Base-by-base conservation (phyloP, 2,329 filamentous ascomycete genomes). In the Fragosphaeria purpurea region DNA sequence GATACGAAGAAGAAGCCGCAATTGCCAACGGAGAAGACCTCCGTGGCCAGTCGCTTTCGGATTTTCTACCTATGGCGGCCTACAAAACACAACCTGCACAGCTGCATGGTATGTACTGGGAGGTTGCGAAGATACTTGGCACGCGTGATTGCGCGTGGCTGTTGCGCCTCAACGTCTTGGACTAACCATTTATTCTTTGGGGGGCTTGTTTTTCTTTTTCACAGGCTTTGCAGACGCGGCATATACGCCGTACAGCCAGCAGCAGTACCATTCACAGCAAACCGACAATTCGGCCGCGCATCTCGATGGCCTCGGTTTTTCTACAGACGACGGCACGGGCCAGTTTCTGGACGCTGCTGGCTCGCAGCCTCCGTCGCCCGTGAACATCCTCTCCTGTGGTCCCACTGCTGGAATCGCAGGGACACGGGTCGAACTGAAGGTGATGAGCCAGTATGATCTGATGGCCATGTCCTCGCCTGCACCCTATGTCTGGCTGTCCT, bases 51-150 rank as follows among this genome's bases (percentile, higher is more conserved):
- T 80, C 71, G 70, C 73, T 75, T 64, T 73, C 65, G 65, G 67
- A 70, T 65, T 67, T 82, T 62, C 71, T 86, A 70, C 82, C 85
- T 69, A 90, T 90, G 85, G 85, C 86, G 67, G 83, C 83, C 70
- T 90, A 88, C 75, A 95, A 94, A 70, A 70, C 80, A 53, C 81
- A 85, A 67, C 75, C 82, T 69, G 76, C 84, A 67, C 85, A 84
- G 67, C 79, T 90, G 72, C 85, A 91, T 70, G 86, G 89, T 94
- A 74, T 72, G 88, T 83, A 4, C 6, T 37, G 9, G 35, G 35
- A 37, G 35, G 11, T 37, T 37, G 35, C 35, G 4, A 37, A 37
- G 35, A 37, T 37, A 7, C 3, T 11, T 7, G 11, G 35, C 11
- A 37, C 35, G 22, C 22, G 22, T 22, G 22, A 3, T 22, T 22